Evolutionary conservation across 2,329 filamentous ascomycete species (phyloP), one percentile per base, ranked within the genome.

Genomic region (Alternaria longipes): DNA sequence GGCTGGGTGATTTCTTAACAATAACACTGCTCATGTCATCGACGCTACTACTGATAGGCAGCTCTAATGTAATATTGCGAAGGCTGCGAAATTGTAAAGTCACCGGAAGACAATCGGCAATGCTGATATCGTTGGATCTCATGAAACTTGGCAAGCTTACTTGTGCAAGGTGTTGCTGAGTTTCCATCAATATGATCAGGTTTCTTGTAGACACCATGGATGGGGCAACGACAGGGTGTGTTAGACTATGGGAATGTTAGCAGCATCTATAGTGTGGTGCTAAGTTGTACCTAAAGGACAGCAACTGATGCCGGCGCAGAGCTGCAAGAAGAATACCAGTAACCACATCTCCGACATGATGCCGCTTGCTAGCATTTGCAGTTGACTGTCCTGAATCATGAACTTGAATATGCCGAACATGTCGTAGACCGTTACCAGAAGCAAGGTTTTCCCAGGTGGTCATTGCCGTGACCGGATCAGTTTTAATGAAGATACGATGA

Each of bases 371-470:
- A 14, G 24, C 16, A 18, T 26, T 16, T 14, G 41, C 7, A 14
- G 6, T 26, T 9, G 41, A n/a, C 41, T 26, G 41, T 26, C 12
- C 32, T 9, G 36, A 38, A 53, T 16, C 20, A 11, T 24, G n/a
- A 28, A 59, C 28, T 11, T 59, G 20, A 1, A 59, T 41, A 40
- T 59, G 40, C 22, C 32, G 49, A 32, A 47, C 50, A 26, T 53
- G 40, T 22, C 40, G 30, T 9, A 59, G 40, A 8, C 56, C 41
- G 3, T 46, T 16, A 16, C 47, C 56, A 22, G 47, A 53, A 9
- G 56, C 56, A 7, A 59, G 28, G 5, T 52, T n/a, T 8, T n/a
- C 40, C 47, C 47, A 59, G n/a, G 16, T 20, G 11, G 20, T 40
- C 8, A 41, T 42, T 12, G 28, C 45, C 22, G n/a, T 28, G 44